Conservation (phyloP, 768 basidiomycete species). For the Gymnopilus dilepis region DNA sequence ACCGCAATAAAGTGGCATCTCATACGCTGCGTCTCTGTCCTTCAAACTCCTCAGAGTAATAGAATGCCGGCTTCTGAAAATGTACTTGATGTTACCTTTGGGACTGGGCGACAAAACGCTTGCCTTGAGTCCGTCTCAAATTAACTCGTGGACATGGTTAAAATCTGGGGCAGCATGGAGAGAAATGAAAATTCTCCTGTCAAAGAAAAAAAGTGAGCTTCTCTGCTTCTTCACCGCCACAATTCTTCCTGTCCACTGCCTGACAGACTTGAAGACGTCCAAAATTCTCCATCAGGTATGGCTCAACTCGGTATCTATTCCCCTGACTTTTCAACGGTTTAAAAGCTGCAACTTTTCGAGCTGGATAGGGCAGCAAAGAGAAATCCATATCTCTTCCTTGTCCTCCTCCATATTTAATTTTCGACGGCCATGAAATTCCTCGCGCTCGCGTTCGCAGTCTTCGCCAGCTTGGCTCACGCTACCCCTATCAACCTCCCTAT, state of each 20-base stretch:
- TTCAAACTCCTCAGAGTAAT: too few relatives aligned
- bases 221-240: neutral
- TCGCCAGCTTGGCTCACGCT: neutral
- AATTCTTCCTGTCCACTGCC: constrained; percentile 5
- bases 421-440: neutral
- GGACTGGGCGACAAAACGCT: too few relatives aligned
- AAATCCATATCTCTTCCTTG: neutral
- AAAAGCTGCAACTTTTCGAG: neutral
- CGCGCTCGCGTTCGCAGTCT: neutral
- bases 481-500: constrained; percentile 10
- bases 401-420: neutral
- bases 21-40: too few relatives aligned
- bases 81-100: too few relatives aligned
- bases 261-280: neutral
- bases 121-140: too few relatives aligned
- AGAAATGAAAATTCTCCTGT: too few relatives aligned
- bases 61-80: too few relatives aligned
- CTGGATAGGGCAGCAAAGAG: neutral
- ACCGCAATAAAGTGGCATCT: too few relatives aligned
- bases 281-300: neutral
- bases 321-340: neutral
- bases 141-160: too few relatives aligned
- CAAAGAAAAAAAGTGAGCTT: too few relatives aligned
- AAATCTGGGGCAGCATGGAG: too few relatives aligned
- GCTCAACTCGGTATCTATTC: neutral